These are phyloP conservation scores for Lentinula sp. DNA, from an alignment of 768 basidiomycete species.

Conservation along the genomic window DNA sequence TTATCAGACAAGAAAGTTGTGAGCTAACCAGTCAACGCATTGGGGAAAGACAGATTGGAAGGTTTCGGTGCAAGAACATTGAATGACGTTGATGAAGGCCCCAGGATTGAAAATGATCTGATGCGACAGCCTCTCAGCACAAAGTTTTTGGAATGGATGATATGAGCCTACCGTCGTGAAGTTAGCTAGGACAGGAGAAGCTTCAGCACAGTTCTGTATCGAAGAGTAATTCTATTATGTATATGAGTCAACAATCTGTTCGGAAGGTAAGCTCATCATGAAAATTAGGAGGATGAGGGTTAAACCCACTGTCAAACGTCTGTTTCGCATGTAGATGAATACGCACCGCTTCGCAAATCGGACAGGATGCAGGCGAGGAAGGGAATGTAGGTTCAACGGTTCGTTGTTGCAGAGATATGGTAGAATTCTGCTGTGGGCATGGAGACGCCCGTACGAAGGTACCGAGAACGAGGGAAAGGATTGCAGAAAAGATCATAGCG, in stretches of 20 bases:
- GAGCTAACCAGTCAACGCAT: slow-evolving; percentile 58
- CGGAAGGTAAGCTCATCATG: neutral
- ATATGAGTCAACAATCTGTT: neutral
- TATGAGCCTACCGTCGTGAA: slow-evolving; percentile 37
- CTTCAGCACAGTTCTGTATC: slow-evolving; percentile 53
- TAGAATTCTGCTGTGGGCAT: neutral
- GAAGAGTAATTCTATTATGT: slow-evolving; percentile 35
- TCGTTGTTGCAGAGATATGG: neutral
- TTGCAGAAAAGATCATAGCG: neutral
- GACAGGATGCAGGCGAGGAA: slow-evolving; percentile 49
- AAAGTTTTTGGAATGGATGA: neutral
- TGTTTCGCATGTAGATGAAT: neutral
- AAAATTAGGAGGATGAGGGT: neutral
- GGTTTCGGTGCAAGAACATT: slow-evolving; percentile 53
- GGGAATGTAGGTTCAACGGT: slow-evolving; percentile 41
- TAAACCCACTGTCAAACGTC: neutral
- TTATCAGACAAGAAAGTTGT: neutral
- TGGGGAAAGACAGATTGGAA: slow-evolving; percentile 49
- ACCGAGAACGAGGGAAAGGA: neutral
- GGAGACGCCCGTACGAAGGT: slow-evolving; percentile 2
- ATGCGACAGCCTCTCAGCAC: neutral
- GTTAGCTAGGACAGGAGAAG: slow-evolving; percentile 52
- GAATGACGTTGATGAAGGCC: slow-evolving; percentile 55
- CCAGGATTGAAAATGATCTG: slow-evolving; percentile 65
- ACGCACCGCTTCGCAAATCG: slow-evolving; percentile 43